Conservation (phyloP, 352 stramenopile species). For the Phytophthora parvispora region DNA sequence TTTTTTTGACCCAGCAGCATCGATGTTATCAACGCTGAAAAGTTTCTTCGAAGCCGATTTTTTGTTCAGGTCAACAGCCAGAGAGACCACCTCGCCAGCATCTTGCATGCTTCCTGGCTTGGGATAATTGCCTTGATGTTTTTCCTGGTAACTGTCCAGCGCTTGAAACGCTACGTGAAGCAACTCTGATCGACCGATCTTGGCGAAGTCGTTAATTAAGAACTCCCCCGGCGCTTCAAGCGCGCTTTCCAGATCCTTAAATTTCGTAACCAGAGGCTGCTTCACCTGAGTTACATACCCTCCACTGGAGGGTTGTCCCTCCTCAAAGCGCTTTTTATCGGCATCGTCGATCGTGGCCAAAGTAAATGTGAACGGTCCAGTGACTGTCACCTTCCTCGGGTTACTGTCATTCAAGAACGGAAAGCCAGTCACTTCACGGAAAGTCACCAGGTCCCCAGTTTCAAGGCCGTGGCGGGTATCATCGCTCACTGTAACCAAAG, state of each 20-base stretch:
- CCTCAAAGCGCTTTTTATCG: constrained; percentile 77
- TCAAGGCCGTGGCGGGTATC: constrained; percentile 98
- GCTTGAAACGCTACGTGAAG: constrained; percentile 93
- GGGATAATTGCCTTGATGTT: constrained; percentile 83
- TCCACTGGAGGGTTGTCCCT: constrained; percentile 70
- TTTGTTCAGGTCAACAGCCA: constrained; percentile 81
- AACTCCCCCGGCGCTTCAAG: constrained; percentile 95
- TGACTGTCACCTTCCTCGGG: constrained; percentile 80
- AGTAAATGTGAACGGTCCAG: constrained; percentile 98
- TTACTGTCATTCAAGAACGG: constrained; percentile 86
- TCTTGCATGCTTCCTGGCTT: constrained; percentile 89
- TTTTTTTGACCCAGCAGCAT: constrained; percentile 76
- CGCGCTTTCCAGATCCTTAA: constrained; percentile 91
- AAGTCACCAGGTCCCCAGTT: constrained; percentile 97
- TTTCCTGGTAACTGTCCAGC: constrained; percentile 87
- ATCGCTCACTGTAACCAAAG: constrained; percentile 98
- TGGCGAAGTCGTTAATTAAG: constrained; percentile 98
- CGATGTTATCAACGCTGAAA: constrained; percentile 70
- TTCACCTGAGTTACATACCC: constrained; percentile 98
- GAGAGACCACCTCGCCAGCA: constrained; percentile 87
- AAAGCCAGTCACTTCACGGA: constrained; percentile 96
- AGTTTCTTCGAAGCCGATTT: constrained; percentile 76
- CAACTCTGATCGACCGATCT: constrained; percentile 94
- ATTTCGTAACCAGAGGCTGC: constrained; percentile 94
- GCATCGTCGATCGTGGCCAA: constrained; percentile 85